These are phyloP conservation scores for Populus hybrid DNA, from an alignment of 441 rosid species.

Conservation along the genomic window DNA sequence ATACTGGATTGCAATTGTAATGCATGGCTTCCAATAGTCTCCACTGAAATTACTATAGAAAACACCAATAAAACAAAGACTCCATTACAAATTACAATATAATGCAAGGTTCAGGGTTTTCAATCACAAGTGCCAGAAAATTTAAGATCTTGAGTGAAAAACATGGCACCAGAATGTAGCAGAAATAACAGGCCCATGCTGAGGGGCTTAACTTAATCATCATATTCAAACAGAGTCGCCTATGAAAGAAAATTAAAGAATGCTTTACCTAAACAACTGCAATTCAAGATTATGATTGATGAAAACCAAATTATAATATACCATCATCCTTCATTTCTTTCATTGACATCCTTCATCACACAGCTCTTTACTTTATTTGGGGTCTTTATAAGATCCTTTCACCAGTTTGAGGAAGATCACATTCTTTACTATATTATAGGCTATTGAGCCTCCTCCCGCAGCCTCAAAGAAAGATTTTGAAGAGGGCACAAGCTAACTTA, in stretches of 20 bases:
- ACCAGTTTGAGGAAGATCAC: background rate
- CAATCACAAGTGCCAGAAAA: background rate
- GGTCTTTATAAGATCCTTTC: background rate
- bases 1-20: background rate
- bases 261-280: background rate
- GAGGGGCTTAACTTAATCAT: background rate
- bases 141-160: background rate
- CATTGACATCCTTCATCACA: background rate
- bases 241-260: conserved; percentile 3
- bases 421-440: background rate
- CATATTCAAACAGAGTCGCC: background rate
- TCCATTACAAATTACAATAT: background rate
- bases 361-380: background rate
- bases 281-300: background rate
- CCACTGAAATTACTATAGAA: background rate
- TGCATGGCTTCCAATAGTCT: background rate
- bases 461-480: background rate
- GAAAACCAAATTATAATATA: background rate
- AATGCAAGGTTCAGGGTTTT: background rate
- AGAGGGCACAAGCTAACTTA: background rate
- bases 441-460: background rate
- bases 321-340: background rate
- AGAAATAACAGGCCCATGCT: background rate
- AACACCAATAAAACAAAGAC: background rate
- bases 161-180: background rate